phyloP scores from a whole-genome alignment of 768 basidiomycete genomes.

The Amanita muscaria region DNA sequence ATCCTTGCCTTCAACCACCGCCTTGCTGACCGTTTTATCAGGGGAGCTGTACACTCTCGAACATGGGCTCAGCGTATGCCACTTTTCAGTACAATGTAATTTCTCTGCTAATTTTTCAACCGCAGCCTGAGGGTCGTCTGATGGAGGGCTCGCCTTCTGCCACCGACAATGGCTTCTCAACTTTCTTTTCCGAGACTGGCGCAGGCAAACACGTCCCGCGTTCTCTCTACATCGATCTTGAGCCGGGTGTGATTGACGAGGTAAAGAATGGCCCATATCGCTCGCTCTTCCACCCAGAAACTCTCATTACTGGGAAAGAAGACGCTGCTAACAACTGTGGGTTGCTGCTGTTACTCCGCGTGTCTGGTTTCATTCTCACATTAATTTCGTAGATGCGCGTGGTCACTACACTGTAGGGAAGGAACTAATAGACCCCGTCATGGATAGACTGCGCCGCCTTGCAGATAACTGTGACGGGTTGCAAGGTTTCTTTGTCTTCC shows the following conservation, averaged over 20 bases:
- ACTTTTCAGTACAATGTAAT: not conserved
- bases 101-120: slow-evolving; percentile 13
- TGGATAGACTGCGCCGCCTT: slow-evolving; percentile 91
- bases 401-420: slow-evolving; percentile 99
- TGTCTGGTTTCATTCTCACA: slow-evolving; percentile 11
- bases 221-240: slow-evolving; percentile 92
- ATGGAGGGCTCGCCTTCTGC: slow-evolving; percentile 57
- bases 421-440: slow-evolving; percentile 91
- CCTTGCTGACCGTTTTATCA: slow-evolving; percentile 26
- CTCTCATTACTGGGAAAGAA: slow-evolving; percentile 95
- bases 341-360: slow-evolving; percentile 17
- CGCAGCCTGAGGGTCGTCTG: slow-evolving; percentile 87
- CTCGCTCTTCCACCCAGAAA: slow-evolving; percentile 95
- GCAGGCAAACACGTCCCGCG: slow-evolving; percentile 94
- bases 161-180: slow-evolving; percentile 85
- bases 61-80: slow-evolving; percentile 86
- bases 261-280: slow-evolving; percentile 89
- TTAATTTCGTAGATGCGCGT: slow-evolving; percentile 64
- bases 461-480: slow-evolving; percentile 96
- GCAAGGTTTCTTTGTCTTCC: slow-evolving; percentile 99
- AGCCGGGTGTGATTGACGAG: slow-evolving; percentile 93
- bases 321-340: slow-evolving; percentile 98
- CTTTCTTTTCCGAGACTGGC: slow-evolving; percentile 95
- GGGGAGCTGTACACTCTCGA: slow-evolving; percentile 99
- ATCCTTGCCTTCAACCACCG: slow-evolving; percentile 6